Conservation (phyloP, 2,329 filamentous ascomycete species). For the Ceratocystis diversiconidia region DNA sequence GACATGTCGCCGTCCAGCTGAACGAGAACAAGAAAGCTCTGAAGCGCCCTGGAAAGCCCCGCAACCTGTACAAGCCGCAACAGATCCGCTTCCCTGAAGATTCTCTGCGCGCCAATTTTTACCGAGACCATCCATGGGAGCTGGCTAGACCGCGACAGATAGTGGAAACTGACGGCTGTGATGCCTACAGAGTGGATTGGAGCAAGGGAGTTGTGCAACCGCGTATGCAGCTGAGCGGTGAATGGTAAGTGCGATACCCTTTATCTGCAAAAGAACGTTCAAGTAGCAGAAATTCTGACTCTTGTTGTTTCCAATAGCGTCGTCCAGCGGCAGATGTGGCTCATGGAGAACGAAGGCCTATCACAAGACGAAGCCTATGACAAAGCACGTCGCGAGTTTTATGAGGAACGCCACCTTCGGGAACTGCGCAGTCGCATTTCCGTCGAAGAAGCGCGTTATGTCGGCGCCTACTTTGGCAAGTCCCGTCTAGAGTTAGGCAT, state of each 20-base stretch:
- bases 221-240: conserved; percentile 65
- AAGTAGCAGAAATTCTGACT: not conserved
- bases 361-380: conserved; percentile 65
- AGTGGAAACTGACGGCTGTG: conserved; percentile 73
- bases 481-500: conserved; percentile 61
- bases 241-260: conserved; percentile 46
- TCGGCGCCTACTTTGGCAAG: conserved; percentile 81
- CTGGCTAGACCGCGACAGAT: conserved; percentile 75
- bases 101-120: conserved; percentile 65
- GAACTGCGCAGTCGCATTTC: conserved; percentile 74
- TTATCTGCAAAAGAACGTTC: not conserved
- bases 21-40: conserved; percentile 21
- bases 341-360: conserved; percentile 54
- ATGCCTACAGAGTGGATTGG: conserved; percentile 67
- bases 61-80: conserved; percentile 67
- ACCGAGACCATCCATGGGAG: conserved; percentile 93
- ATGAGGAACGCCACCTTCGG: conserved; percentile 64
- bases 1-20: conserved; percentile 32
- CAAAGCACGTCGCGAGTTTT: conserved; percentile 76
- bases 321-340: conserved; percentile 77
- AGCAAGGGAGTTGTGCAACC: conserved; percentile 57
- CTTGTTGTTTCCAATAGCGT: conserved; percentile 47
- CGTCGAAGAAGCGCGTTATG: conserved; percentile 70
- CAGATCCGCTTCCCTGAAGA: conserved; percentile 73
- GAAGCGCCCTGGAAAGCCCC: conserved; percentile 41